A percentile compares a stretch with the other conserved stretches of the same genome.
Evolutionary conservation across 805 yeast genomes (phyloP).

Genomic region (Sugiyamaella chiloensis): DNA sequence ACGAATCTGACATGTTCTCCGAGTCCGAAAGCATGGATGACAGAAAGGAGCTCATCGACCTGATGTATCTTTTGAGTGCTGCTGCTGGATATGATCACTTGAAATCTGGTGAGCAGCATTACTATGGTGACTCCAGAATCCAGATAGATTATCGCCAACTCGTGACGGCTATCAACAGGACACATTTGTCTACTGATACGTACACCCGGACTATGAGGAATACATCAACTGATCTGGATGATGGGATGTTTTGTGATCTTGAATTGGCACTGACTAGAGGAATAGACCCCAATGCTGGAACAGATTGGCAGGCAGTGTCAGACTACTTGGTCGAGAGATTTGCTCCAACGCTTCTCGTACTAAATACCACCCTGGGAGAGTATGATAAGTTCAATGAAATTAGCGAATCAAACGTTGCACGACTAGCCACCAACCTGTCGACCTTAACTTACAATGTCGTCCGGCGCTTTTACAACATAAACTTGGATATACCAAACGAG

Average conservation of each 20-base stretch:
- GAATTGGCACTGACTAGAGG: conserved; percentile 31
- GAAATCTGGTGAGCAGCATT: conserved; percentile 45
- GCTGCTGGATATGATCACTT: conserved; percentile 45
- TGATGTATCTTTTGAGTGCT: conserved; percentile 29
- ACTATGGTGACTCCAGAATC: conserved; percentile 49
- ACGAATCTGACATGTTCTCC: not conserved
- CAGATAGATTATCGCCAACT: conserved; percentile 50
- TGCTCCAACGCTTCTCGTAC: conserved; percentile 44
- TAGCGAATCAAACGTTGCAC: not conserved
- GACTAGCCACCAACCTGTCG: conserved; percentile 9
- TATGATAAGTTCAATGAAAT: not conserved
- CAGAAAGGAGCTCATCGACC: not conserved
- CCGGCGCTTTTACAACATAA: conserved; percentile 4
- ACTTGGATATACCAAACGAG: conserved; percentile 1
- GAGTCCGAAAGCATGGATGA: not conserved
- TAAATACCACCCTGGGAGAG: conserved; percentile 40
- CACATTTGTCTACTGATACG: conserved; percentile 49
- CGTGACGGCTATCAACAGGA: conserved; percentile 52
- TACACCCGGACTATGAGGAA: conserved; percentile 39
- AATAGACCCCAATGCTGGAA: conserved; percentile 41
- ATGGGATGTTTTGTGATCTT: conserved; percentile 38
- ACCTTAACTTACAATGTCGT: conserved; percentile 8
- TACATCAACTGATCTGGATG: conserved; percentile 36
- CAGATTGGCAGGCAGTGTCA: conserved; percentile 56
- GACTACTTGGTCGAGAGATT: conserved; percentile 50